A percentile compares a stretch with the other conserved stretches of the same genome.
Evolutionary conservation across 2,329 filamentous ascomycete genomes (phyloP).

Genomic region (Hortaea sp.): DNA sequence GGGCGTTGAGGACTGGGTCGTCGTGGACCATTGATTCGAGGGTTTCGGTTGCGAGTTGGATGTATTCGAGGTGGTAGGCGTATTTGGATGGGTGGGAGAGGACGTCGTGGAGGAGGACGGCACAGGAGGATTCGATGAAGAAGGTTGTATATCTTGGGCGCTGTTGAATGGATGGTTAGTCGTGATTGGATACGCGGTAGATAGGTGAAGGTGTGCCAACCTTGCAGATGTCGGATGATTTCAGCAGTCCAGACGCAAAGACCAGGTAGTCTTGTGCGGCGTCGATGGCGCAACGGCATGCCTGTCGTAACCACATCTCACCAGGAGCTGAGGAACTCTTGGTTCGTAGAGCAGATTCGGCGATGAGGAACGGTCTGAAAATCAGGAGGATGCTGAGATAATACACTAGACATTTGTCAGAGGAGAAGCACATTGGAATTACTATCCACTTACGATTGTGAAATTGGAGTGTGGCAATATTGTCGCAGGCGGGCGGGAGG

Average conservation of each 20-base stretch:
- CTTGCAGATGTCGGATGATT: background rate
- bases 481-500: background rate
- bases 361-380: constrained; percentile 19
- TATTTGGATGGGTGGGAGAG: constrained; percentile 19
- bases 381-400: constrained; percentile 16
- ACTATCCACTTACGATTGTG: constrained; percentile 1
- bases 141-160: constrained; percentile 15
- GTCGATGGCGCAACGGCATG: constrained; percentile 21
- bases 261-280: constrained; percentile 19
- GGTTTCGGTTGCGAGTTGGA: constrained; percentile 16
- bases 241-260: background rate
- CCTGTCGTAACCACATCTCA: constrained; percentile 23
- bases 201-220: background rate
- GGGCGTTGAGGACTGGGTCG: constrained; percentile 12
- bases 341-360: constrained; percentile 8
- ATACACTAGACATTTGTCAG: constrained; percentile 8
- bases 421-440: background rate
- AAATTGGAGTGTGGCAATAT: constrained; percentile 1
- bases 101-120: constrained; percentile 22
- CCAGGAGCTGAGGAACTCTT: constrained; percentile 4
- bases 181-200: background rate
- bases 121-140: constrained; percentile 22
- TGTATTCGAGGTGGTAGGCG: constrained; percentile 21
- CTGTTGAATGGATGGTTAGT: background rate
- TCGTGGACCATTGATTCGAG: constrained; percentile 16